Percentiles rank a stretch among this genome's conserved stretches.
Conservation (phyloP, 2,329 filamentous ascomycete genomes). For the Metarhizium humberi region DNA sequence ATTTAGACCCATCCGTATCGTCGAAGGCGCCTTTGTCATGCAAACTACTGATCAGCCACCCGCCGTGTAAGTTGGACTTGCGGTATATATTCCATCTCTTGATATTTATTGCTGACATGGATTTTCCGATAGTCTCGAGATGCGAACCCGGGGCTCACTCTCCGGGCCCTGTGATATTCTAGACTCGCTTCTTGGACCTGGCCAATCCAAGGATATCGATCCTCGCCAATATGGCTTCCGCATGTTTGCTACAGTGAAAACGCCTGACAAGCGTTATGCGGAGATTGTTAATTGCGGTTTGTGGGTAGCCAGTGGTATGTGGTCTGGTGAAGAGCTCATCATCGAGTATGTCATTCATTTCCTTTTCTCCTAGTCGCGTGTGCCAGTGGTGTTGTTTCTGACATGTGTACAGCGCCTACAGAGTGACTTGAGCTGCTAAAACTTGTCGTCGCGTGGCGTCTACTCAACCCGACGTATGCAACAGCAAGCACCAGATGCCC, state of each 20-base stretch:
- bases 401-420: slow-evolving; percentile 2
- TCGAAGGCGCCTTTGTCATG: slow-evolving; percentile 40
- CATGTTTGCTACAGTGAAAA: slow-evolving; percentile 40
- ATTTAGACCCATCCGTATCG: slow-evolving; percentile 30
- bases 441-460: background rate
- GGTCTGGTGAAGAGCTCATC: slow-evolving; percentile 34
- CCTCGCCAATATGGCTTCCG: slow-evolving; percentile 37
- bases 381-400: background rate
- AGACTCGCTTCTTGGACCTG: slow-evolving; percentile 28
- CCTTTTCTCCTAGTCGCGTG: background rate
- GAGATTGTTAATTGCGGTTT: slow-evolving; percentile 40
- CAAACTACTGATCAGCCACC: slow-evolving; percentile 37
- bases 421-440: background rate
- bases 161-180: slow-evolving; percentile 36
- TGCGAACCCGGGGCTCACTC: slow-evolving; percentile 38
- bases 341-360: slow-evolving; percentile 29
- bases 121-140: slow-evolving; percentile 22
- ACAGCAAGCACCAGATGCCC: background rate
- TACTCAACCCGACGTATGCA: background rate
- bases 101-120: background rate
- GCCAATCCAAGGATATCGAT: slow-evolving; percentile 28
- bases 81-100: background rate
- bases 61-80: slow-evolving; percentile 26
- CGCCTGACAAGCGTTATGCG: slow-evolving; percentile 37
- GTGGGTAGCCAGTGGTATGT: slow-evolving; percentile 40